Conservation (phyloP, 1,284 basidiomycete species). For the Heterobasidion occidentale region DNA sequence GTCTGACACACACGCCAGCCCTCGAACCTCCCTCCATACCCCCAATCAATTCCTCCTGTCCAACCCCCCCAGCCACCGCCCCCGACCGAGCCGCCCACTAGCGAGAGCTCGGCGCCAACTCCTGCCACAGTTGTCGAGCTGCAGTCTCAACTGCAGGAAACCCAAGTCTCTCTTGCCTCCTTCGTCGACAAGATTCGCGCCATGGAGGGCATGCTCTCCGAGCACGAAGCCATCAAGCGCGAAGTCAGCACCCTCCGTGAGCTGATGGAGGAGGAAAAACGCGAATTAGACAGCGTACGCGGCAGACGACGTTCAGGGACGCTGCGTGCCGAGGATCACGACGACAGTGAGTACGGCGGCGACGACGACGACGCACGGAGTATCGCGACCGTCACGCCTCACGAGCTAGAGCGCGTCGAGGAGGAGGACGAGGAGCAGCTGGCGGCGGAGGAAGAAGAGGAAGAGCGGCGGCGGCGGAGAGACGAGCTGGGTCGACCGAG, state of each 20-base stretch:
- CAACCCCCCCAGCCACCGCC: slow-evolving; percentile 39
- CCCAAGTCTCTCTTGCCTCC: slow-evolving; percentile 70
- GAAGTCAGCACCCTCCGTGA: slow-evolving; percentile 72
- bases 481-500: slow-evolving; percentile 60
- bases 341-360: slow-evolving; percentile 29
- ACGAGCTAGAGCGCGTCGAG: slow-evolving; percentile 66
- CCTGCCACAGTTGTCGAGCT: slow-evolving; percentile 51
- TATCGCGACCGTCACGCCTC: slow-evolving; percentile 53
- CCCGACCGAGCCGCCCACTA: slow-evolving; percentile 16
- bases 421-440: slow-evolving; percentile 67
- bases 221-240: slow-evolving; percentile 81
- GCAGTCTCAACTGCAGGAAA: slow-evolving; percentile 81
- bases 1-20: slow-evolving; percentile 31
- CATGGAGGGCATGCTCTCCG: slow-evolving; percentile 77
- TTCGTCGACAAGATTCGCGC: slow-evolving; percentile 85
- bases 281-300: slow-evolving; percentile 23
- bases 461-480: slow-evolving; percentile 39
- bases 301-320: slow-evolving; percentile 15
- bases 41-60: slow-evolving; percentile 56
- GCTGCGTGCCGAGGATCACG: slow-evolving; percentile 17
- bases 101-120: slow-evolving; percentile 19
- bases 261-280: slow-evolving; percentile 55
- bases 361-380: slow-evolving; percentile 54
- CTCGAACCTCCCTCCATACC: slow-evolving; percentile 49
- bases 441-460: slow-evolving; percentile 35